These are phyloP conservation scores for Silene noctiflora DNA, from an alignment of 179 eudicot genomes.

Conservation along the genomic window DNA sequence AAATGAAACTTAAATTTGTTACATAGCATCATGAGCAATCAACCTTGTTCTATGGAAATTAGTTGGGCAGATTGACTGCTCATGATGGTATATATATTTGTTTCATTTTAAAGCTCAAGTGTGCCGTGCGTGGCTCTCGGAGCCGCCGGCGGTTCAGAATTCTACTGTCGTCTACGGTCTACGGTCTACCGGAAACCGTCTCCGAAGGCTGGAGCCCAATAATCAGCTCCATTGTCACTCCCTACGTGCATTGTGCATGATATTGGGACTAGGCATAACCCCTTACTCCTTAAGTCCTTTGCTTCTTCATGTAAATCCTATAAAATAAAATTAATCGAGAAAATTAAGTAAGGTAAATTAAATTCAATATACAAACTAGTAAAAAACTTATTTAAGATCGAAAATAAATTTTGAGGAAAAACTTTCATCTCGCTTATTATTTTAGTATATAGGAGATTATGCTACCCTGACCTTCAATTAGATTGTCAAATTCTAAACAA, in stretches of 20 bases:
- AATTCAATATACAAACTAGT: too few species aligned
- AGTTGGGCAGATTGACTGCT: slow-evolving; percentile 79
- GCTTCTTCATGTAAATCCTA: slow-evolving; percentile 50
- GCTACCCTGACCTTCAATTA: too few species aligned
- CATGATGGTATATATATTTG: slow-evolving; percentile 66
- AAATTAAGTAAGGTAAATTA: too few species aligned
- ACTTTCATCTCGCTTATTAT: too few species aligned
- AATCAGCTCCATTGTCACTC: slow-evolving; percentile 77
- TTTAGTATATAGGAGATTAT: too few species aligned
- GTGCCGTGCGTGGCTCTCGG: slow-evolving; percentile 4
- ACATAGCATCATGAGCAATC: slow-evolving; percentile 94
- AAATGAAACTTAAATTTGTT: slow-evolving; percentile 18
- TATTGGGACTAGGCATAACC: slow-evolving; percentile 71
- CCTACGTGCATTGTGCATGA: slow-evolving; percentile 80
- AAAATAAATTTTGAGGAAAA: too few species aligned
- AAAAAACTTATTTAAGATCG: too few species aligned
- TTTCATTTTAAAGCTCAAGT: slow-evolving; percentile 22
- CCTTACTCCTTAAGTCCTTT: slow-evolving; percentile 74
- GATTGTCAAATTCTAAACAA: too few species aligned
- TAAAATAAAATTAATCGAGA: background rate
- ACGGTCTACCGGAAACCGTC: slow-evolving; percentile 42
- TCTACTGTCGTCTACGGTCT: too few species aligned
- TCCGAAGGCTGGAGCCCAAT: slow-evolving; percentile 74
- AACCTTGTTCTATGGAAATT: slow-evolving; percentile 43
- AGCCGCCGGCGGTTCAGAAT: too few species aligned